Evolutionary conservation across 2,329 filamentous ascomycete genomes (phyloP), one percentile per base, ranked within the genome.

Genomic region (Ophioceras dolichostomum): DNA sequence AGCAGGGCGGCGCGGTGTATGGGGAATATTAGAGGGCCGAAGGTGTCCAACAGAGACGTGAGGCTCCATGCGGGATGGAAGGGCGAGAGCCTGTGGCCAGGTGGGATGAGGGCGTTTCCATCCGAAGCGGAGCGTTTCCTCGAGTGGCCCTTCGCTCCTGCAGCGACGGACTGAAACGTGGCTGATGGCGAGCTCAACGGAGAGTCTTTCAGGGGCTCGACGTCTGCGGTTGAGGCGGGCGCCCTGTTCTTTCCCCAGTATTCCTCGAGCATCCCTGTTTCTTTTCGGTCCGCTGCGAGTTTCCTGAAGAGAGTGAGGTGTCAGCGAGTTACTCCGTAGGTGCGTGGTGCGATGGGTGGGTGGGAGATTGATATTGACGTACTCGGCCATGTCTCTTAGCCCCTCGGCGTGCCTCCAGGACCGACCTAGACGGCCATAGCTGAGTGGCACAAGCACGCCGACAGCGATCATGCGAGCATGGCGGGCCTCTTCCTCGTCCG

Each of bases 401-500:
- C 65, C 71, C 39, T 82, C 73, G 5, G 86, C 87, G 61, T 95
- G 87, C 47, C 80, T 74, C 91, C 91, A 98, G 37, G 81, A 83
- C 45, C 88, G 76, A 4, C 91, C 91, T 17, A 96, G 65, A 38
- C 87, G 73, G 18, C 89, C 89, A 51, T 83, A 83, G 53, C 81
- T 89, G 36, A 94, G 59, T 6, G 86, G 85, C 2, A 96, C 87
- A 47, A 98, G 64, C 20, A 89, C 75, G 29, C 91, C 91, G 1
- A 96, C 86, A 12, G 89, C 83, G 44, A 95, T 78, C 77, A 98
- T 95, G 48, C 83, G 76, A 35, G 91, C 91, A 66, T 94, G 84
- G 42, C 91, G 80, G 37, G 84, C 76, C 37, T 75, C 76, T 42
- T 73, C 74, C 47, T 85, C 83, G 12, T 81, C 77, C 34, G 85